Percentiles rank a stretch among this genome's conserved stretches.
Evolutionary conservation across 805 yeast species (phyloP).

Genomic region (Suhomyces prunicola): DNA sequence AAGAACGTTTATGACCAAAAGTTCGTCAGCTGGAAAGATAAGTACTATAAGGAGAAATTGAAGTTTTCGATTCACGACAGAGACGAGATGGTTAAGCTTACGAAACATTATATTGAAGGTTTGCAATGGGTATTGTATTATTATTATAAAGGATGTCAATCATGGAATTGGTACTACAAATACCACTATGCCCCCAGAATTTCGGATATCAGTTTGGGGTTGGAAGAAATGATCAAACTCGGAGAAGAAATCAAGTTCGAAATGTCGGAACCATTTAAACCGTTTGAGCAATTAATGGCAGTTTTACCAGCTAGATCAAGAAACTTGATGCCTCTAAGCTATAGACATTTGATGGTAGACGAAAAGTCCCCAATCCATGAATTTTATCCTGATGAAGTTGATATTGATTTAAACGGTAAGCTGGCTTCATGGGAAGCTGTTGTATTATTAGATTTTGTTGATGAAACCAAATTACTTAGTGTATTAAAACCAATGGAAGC

Average conservation of each 20-base stretch:
- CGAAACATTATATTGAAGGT: slow-evolving; percentile 87
- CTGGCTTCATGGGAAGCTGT: slow-evolving; percentile 98
- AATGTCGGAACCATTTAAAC: slow-evolving; percentile 76
- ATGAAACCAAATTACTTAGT: slow-evolving; percentile 65
- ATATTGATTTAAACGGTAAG: slow-evolving; percentile 88
- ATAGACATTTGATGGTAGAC: slow-evolving; percentile 82
- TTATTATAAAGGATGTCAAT: slow-evolving; percentile 85
- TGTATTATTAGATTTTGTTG: slow-evolving; percentile 88
- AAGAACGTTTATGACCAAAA: slow-evolving; percentile 68
- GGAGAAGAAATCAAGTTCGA: slow-evolving; percentile 51
- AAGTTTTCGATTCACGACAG: slow-evolving; percentile 62
- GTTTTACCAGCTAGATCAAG: slow-evolving; percentile 93
- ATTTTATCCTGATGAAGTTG: slow-evolving; percentile 86
- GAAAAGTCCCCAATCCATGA: slow-evolving; percentile 82
- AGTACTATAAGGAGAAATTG: slow-evolving; percentile 81
- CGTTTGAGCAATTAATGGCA: slow-evolving; percentile 96
- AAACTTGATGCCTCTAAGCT: slow-evolving; percentile 69
- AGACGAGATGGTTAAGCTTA: slow-evolving; percentile 56
- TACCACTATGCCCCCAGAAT: slow-evolving; percentile 95
- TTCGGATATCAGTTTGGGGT: slow-evolving; percentile 76
- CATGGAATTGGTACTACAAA: slow-evolving; percentile 93
- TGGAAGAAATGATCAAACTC: slow-evolving; percentile 46
- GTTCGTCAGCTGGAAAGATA: slow-evolving; percentile 77
- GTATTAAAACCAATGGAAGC: slow-evolving; percentile 69
- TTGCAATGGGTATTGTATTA: slow-evolving; percentile 94